phyloP scores from a whole-genome alignment of 1,284 basidiomycete species.

The Trametes polyzona region DNA sequence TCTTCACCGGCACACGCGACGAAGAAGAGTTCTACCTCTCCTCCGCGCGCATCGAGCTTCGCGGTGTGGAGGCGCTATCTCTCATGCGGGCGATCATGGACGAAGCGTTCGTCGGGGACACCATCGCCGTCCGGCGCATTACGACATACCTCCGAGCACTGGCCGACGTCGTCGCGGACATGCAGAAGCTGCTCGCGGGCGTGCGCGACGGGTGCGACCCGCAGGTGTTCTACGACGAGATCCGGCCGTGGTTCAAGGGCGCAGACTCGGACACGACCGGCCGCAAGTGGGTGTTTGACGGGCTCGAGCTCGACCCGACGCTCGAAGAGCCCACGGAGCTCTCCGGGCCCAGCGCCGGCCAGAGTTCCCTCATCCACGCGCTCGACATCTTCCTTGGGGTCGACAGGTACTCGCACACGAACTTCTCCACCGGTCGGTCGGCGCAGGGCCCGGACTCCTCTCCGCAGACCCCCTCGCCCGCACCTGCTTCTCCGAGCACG shows the following conservation, averaged over 20 bases:
- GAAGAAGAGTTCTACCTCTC: constrained; percentile 91
- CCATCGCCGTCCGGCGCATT: constrained; percentile 75
- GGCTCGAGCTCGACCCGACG: constrained; percentile 59
- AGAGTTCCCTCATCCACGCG: constrained; percentile 88
- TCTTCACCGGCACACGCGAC: constrained; percentile 84
- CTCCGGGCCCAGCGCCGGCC: constrained; percentile 90
- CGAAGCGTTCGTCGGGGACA: constrained; percentile 90
- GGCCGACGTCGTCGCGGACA: constrained; percentile 66
- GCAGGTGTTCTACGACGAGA: constrained; percentile 79
- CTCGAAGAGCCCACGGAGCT: constrained; percentile 62
- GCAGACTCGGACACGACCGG: constrained; percentile 66
- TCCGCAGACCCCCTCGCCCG: not conserved
- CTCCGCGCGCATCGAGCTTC: constrained; percentile 89
- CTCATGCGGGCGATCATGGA: constrained; percentile 91
- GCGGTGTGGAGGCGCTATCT: constrained; percentile 84
- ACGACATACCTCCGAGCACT: constrained; percentile 73
- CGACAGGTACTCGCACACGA: constrained; percentile 58
- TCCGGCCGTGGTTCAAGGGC: constrained; percentile 94
- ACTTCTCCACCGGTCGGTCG: constrained; percentile 29
- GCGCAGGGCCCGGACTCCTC: not conserved
- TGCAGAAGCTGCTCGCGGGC: constrained; percentile 62
- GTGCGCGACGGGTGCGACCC: constrained; percentile 82
- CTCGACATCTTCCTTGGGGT: constrained; percentile 91
- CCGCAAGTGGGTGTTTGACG: constrained; percentile 83
- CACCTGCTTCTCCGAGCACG: constrained; percentile 11